Evolutionary conservation across 2,329 filamentous ascomycete genomes (phyloP), one percentile per base, ranked within the genome.

Genomic region (Dactylellina leptospora): DNA sequence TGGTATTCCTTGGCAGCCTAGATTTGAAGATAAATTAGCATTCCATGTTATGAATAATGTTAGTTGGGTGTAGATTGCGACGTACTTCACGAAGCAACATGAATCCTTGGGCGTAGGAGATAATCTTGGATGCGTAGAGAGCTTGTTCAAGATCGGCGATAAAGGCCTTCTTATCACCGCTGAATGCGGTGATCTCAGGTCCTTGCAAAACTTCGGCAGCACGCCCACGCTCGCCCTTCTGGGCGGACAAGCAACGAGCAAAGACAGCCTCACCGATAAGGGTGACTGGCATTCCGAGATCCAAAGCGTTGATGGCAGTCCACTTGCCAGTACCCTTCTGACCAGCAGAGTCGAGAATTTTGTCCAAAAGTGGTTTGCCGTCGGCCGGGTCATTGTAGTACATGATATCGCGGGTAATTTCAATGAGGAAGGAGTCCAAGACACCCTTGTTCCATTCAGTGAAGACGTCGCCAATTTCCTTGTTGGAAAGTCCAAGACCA

Each of bases 271-370:
- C 95, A 74, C 93, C 95, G 77, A 99, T 99, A 78, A 99, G 85
- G 74, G 95, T 97, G 78, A 99, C 95, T 80, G 95, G 95, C 92
- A 96, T 96, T 79, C 95, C 95, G 74, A 99, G 90, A 82, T 99
- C 95, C 73, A 99, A 89, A 76, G 95, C 93, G 84, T 99, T 99
- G 84, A 99, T 96, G 79, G 95, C 93, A 77, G 95, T 99, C 95
- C 95, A 99, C 87, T 99, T 97, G 84, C 95, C 95, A 78, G 95
- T 97, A 84, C 95, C 95, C 86, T 99, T 99, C 86, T 99, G 95
- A 78, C 95, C 95, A 79, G 95, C 95, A 84, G 93, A 90, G 85
- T 99, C 95, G 76, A 97, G 87, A 78, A 99, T 97, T 89, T 97
- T 99, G 88, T 99, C 95, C 73, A 99, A 90, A 71, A 99, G 89